A percentile compares a stretch with the other conserved stretches of the same genome.
Evolutionary conservation across 345 rosid species (phyloP).

Genomic region (Euphorbia peplus): DNA sequence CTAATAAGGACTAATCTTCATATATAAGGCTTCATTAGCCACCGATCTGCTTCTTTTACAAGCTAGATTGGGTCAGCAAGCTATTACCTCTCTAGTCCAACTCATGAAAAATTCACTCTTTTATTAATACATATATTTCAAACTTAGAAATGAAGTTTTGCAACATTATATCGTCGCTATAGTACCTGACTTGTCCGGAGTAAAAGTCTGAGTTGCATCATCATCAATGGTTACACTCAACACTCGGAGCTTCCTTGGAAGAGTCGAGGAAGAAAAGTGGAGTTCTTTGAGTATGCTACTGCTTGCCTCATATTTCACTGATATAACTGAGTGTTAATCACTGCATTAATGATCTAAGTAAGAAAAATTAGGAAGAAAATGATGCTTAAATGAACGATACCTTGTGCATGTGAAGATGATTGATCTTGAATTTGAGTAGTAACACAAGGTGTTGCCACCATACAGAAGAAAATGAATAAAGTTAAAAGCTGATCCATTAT

Average conservation of each 20-base stretch:
- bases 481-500: slow-evolving; percentile 26
- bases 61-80: too few species aligned
- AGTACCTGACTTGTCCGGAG: too few species aligned
- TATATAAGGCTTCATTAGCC: too few species aligned
- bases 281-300: slow-evolving; percentile 3
- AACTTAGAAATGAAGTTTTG: too few species aligned
- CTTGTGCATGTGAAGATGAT: slow-evolving; percentile 11
- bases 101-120: too few species aligned
- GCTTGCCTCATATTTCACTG: not conserved
- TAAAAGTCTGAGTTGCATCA: slow-evolving; percentile 3
- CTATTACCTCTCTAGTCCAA: too few species aligned
- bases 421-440: slow-evolving; percentile 11
- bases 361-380: not conserved
- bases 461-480: slow-evolving; percentile 18
- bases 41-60: too few species aligned
- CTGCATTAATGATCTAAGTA: not conserved
- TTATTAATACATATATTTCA: too few species aligned
- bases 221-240: not conserved
- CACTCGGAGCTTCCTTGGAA: slow-evolving; percentile 43
- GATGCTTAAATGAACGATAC: slow-evolving; percentile 3
- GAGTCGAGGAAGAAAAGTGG: slow-evolving; percentile 6
- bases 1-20: too few species aligned
- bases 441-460: slow-evolving; percentile 13
- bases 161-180: too few species aligned
- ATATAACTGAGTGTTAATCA: too few species aligned